Percentiles rank a stretch among this genome's conserved stretches.
Conservation (phyloP, 257 asterid species). For the Echites panduratus region DNA sequence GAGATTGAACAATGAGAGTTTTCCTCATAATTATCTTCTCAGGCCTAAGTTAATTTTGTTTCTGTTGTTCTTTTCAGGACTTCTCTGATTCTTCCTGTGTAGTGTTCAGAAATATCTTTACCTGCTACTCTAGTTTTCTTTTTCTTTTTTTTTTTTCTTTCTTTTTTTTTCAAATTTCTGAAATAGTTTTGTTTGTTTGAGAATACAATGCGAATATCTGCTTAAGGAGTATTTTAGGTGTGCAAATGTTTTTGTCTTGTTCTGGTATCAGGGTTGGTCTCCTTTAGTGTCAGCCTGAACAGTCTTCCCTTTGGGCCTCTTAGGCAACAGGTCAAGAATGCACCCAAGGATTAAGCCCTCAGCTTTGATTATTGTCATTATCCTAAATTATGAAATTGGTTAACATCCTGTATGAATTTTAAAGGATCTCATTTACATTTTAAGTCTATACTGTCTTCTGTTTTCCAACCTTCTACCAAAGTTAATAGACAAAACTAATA, state of each 20-base stretch:
- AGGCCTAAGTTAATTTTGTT: background rate
- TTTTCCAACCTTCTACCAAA: background rate
- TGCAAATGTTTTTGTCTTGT: background rate
- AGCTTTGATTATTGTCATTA: background rate
- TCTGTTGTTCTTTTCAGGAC: background rate
- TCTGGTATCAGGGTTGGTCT: no score
- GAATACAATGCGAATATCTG: background rate
- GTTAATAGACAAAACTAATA: background rate
- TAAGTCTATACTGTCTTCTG: background rate
- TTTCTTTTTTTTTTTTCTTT: no score
- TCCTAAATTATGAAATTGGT: background rate
- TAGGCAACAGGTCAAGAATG: no score
- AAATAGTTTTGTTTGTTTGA: background rate
- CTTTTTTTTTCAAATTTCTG: background rate
- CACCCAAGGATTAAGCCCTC: background rate
- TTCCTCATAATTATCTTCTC: background rate
- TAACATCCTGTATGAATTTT: background rate
- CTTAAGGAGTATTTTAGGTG: background rate
- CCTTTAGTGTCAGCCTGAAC: background rate
- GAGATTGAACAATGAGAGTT: background rate
- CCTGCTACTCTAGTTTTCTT: background rate
- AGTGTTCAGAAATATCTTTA: background rate
- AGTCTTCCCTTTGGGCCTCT: background rate
- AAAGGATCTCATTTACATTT: background rate
- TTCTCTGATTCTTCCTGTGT: constrained; percentile 5